Evolutionary conservation across 2,329 filamentous ascomycete genomes (phyloP).

Genomic region (Magnaporthales sp.): DNA sequence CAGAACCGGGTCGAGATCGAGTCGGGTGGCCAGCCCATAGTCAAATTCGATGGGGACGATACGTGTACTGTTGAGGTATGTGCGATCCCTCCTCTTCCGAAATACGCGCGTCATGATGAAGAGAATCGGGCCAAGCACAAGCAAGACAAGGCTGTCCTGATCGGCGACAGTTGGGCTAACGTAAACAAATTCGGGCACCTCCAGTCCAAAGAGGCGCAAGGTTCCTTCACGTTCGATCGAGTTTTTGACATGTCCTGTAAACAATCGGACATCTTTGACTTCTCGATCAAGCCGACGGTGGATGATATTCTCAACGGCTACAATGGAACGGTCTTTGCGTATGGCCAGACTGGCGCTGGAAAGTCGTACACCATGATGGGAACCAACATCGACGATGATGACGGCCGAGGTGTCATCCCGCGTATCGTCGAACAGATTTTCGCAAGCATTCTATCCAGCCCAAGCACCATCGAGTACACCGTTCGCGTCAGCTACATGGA

Average conservation of each 20-base stretch:
- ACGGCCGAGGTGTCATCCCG: constrained; percentile 87
- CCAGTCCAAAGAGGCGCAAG: constrained; percentile 76
- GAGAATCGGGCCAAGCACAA: neutral
- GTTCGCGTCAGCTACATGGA: constrained; percentile 99
- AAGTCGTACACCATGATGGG: constrained; percentile 99
- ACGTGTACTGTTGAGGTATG: constrained; percentile 79
- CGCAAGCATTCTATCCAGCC: constrained; percentile 83
- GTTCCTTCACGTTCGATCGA: constrained; percentile 91
- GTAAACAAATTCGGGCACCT: neutral
- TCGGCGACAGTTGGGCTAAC: neutral
- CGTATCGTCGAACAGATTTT: constrained; percentile 98
- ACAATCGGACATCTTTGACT: constrained; percentile 94
- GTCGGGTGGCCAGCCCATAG: constrained; percentile 85
- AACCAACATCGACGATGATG: constrained; percentile 83
- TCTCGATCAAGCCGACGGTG: constrained; percentile 90
- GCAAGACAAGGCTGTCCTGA: neutral
- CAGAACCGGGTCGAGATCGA: constrained; percentile 92
- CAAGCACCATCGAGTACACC: constrained; percentile 95
- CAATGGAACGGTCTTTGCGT: constrained; percentile 98
- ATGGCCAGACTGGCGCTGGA: constrained; percentile 95
- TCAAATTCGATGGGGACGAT: constrained; percentile 79
- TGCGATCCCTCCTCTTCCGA: constrained; percentile 12
- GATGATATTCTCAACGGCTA: constrained; percentile 98
- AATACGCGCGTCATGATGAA: neutral
- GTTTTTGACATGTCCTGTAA: constrained; percentile 91